phyloP scores from a whole-genome alignment of 768 basidiomycete species.

The Russula griseocarnosa region DNA sequence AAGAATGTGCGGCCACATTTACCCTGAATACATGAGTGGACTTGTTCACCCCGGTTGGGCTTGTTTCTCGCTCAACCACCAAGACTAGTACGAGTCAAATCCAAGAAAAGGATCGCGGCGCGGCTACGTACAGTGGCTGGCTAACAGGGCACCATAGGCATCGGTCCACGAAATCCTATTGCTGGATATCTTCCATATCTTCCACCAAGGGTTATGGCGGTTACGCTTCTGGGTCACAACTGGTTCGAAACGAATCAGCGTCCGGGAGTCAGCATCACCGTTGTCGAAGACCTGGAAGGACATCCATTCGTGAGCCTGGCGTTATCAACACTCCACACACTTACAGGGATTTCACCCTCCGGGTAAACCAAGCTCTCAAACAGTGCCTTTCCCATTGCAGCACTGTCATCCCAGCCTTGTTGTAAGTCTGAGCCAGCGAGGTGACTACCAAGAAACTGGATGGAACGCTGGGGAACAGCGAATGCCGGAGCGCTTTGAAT shows the following conservation, averaged over 20 bases:
- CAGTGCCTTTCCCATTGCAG: not conserved
- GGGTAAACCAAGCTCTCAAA: not conserved
- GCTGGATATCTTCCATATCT: too few relatives aligned
- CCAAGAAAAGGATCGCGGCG: not conserved
- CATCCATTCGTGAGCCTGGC: not conserved
- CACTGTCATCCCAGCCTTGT: too few relatives aligned
- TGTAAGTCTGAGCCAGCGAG: too few relatives aligned
- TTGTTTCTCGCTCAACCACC: not conserved
- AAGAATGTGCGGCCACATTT: not conserved
- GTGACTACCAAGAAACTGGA: too few relatives aligned
- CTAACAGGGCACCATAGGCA: not conserved
- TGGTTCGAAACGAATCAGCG: not conserved
- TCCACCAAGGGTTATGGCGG: too few relatives aligned
- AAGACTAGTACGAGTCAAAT: slow-evolving; percentile 1
- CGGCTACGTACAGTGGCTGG: not conserved
- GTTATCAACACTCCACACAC: not conserved
- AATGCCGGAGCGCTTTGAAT: too few relatives aligned
- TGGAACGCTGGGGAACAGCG: too few relatives aligned
- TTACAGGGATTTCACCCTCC: slow-evolving; percentile 6
- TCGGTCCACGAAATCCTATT: not conserved
- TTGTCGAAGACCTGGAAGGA: not conserved
- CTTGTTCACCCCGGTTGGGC: too few relatives aligned
- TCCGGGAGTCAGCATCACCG: not conserved
- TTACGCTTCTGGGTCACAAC: not conserved
- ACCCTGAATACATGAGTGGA: not conserved